Conservation (phyloP, 495 filamentous ascomycete genomes). For the Aspergillus carlsbadensis region DNA sequence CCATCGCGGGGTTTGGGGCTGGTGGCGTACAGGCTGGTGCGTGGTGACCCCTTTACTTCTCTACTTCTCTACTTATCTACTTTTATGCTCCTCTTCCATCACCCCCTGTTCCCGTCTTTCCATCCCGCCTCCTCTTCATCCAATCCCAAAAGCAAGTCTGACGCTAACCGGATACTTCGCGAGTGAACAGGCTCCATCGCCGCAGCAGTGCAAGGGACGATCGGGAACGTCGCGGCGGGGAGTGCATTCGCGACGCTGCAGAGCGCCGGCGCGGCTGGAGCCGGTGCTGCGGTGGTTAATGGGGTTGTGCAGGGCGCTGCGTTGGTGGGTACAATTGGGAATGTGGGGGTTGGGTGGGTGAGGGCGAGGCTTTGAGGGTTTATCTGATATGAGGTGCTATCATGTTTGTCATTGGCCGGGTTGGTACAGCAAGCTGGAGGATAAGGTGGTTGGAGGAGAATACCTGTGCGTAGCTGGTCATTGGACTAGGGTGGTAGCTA, state of each 20-base stretch:
- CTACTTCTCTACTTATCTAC: neutral
- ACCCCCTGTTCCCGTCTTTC: neutral
- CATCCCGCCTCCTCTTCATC: neutral
- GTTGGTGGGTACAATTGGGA: neutral
- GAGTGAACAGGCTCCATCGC: slow-evolving; percentile 6
- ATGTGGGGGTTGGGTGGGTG: neutral
- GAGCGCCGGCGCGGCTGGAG: slow-evolving; percentile 23
- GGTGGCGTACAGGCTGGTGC: neutral
- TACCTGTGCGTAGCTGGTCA: too few relatives aligned
- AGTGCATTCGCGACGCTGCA: slow-evolving; percentile 16
- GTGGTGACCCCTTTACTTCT: neutral
- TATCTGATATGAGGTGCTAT: neutral
- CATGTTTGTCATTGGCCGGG: too few relatives aligned
- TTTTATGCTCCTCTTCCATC: too few relatives aligned
- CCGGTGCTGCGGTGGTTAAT: slow-evolving; percentile 17
- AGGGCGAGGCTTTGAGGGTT: neutral
- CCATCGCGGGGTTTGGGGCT: neutral
- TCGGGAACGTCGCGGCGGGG: slow-evolving; percentile 20
- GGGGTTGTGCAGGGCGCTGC: slow-evolving; percentile 18
- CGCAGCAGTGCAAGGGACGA: slow-evolving; percentile 8
- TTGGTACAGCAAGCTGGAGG: too few relatives aligned
- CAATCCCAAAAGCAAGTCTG: too few relatives aligned
- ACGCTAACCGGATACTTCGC: too few relatives aligned
- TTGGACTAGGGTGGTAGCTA: too few relatives aligned
- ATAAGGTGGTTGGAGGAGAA: too few relatives aligned